Evolutionary conservation across 2,329 filamentous ascomycete genomes (phyloP), one percentile per base, ranked within the genome.

Genomic region (Alternaria sp.): DNA sequence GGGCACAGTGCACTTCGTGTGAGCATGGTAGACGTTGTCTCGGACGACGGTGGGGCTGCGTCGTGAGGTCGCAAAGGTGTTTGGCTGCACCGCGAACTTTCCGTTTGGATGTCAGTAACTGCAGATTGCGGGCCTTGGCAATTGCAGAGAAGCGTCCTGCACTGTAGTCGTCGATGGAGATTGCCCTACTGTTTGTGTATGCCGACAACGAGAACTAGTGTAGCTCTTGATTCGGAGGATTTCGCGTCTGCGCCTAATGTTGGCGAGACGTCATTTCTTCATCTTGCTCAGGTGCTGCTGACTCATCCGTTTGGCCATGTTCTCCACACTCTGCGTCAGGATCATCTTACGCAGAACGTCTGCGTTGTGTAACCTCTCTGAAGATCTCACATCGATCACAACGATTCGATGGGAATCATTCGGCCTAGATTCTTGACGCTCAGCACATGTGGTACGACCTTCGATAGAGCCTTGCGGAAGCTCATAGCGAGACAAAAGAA

Each of bases 1-100:
- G 74, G 71, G 54, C 70, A 74, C 31, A 77, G 60, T 29, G 69
- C 66, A 54, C 68, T 73, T 51, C 72, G 62, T 48, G 66, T 58
- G 51, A 77, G 72, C 74, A 77, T 77, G 31, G 45, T 68, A 56
- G 51, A 11, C 29, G 40, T 40, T 40, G 52, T 46, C 39, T 31
- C 44, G n/a, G 28, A 46, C 28, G 45, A 37, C 39, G 11, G 21
- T 37, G 26, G 41, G 42, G 51, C 41, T 26, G 51, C 50, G 55
- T 58, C 51, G 28, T 50, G 52, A 50, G 34, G 28, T 39, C 36
- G 44, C 44, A 44, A 54, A 40, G 29, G 46, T 51, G n/a, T 40
- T 40, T 40, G 14, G 33, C 33, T 36, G 48, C 42, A 31, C 41
- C 54, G 55, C 44, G 11, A 54, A 58, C 55, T 49, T 58, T 54